Evolutionary conservation across 768 basidiomycete species (phyloP).

Genomic region (Chalciporus piperatus): DNA sequence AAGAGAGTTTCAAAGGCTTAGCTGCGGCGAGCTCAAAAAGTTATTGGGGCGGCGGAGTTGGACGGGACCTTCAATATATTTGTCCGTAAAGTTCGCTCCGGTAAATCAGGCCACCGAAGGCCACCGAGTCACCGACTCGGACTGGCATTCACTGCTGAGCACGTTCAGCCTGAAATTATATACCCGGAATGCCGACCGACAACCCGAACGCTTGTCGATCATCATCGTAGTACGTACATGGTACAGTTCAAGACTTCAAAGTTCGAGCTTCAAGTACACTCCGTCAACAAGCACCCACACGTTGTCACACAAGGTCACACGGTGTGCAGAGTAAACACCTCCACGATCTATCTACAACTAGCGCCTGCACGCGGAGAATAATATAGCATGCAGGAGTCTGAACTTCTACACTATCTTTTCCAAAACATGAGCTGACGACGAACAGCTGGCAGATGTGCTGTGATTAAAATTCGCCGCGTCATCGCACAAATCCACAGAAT

Average conservation of each 20-base stretch:
- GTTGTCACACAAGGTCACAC: too few relatives aligned
- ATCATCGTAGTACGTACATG: too few relatives aligned
- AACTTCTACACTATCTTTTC: constrained; percentile 13
- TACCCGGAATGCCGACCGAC: too few relatives aligned
- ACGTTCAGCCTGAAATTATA: too few relatives aligned
- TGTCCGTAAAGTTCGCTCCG: not conserved
- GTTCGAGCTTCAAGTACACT: too few relatives aligned
- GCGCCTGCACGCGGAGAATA: not conserved
- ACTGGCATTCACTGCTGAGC: too few relatives aligned
- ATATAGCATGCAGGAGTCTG: not conserved
- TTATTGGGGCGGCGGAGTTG: not conserved
- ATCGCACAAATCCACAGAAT: not conserved
- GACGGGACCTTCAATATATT: constrained; percentile 14
- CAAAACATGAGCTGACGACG: constrained; percentile 39
- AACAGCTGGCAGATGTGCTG: constrained; percentile 39
- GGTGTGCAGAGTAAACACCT: too few relatives aligned
- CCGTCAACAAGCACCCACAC: too few relatives aligned
- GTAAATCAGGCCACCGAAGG: not conserved
- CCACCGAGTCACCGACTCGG: too few relatives aligned
- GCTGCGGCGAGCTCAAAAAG: not conserved
- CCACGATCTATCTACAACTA: too few relatives aligned
- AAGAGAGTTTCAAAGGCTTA: not conserved
- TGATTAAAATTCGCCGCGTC: not conserved
- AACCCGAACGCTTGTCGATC: too few relatives aligned
- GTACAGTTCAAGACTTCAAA: too few relatives aligned